Percentiles rank a stretch among this genome's conserved stretches.
phyloP scores from a whole-genome alignment of 306 rosid species.

The Parietaria judaica region DNA sequence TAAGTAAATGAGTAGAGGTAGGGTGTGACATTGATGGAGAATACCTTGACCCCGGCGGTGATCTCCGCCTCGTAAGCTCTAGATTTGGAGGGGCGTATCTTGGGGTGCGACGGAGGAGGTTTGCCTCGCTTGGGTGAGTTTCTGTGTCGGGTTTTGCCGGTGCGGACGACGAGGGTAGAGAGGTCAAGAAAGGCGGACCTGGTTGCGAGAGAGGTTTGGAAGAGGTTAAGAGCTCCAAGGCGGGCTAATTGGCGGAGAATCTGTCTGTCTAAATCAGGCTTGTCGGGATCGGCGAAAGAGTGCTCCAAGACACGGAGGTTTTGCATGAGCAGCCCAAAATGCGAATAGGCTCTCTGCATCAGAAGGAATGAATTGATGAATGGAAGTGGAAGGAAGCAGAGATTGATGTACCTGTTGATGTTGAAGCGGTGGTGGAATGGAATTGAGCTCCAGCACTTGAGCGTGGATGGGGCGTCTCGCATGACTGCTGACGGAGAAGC shows the following conservation, averaged over 20 bases:
- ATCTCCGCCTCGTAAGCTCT: slow-evolving; percentile 65
- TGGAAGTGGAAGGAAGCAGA: neutral
- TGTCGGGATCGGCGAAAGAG: slow-evolving; percentile 57
- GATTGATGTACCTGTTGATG: too few species aligned
- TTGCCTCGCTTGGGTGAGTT: slow-evolving; percentile 38
- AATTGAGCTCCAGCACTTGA: too few species aligned
- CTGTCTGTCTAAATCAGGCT: slow-evolving; percentile 45
- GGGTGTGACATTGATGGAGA: slow-evolving; percentile 4
- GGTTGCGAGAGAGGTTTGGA: slow-evolving; percentile 35
- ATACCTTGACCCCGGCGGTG: slow-evolving; percentile 73
- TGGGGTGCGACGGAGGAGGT: slow-evolving; percentile 17
- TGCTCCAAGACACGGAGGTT: slow-evolving; percentile 70
- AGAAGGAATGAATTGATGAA: neutral
- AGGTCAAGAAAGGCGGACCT: slow-evolving; percentile 25
- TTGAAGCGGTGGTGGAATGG: too few species aligned
- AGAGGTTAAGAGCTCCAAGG: slow-evolving; percentile 72
- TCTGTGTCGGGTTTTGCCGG: slow-evolving; percentile 43
- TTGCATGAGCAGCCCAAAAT: slow-evolving; percentile 58
- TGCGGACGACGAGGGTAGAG: slow-evolving; percentile 28
- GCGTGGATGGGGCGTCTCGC: too few species aligned
- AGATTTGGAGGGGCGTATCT: slow-evolving; percentile 30
- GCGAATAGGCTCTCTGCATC: slow-evolving; percentile 11
- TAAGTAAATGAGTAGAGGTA: neutral
- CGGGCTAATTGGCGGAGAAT: slow-evolving; percentile 51
- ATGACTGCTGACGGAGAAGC: too few species aligned